phyloP scores from a whole-genome alignment of 106 monocot genomes.

The Iris macrosiphon region DNA sequence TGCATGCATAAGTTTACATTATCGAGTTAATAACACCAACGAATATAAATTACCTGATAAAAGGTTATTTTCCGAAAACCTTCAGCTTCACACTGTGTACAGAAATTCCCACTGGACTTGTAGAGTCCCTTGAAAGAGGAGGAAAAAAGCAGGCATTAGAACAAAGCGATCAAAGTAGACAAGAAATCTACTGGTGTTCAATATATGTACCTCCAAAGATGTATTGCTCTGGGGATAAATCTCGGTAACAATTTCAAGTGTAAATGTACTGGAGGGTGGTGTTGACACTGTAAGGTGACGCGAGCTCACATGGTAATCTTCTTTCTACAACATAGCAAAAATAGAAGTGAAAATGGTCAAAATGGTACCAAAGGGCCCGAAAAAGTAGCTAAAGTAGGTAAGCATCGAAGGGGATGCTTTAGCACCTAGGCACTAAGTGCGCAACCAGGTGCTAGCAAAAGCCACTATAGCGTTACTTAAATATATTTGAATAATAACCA shows the following conservation, averaged over 20 bases:
- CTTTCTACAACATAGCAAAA: constrained; percentile 33
- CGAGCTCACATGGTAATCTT: constrained; percentile 42
- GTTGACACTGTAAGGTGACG: constrained; percentile 59
- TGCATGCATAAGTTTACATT: not conserved
- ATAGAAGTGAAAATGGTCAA: no score
- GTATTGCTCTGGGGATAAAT: constrained; percentile 91
- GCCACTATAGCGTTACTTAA: no score
- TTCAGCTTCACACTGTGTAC: constrained; percentile 99
- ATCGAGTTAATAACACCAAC: not conserved
- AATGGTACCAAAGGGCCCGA: no score
- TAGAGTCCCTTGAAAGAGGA: constrained; percentile 76
- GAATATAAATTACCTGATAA: constrained; percentile 61
- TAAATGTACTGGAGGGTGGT: constrained; percentile 59
- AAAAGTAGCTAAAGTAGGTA: no score
- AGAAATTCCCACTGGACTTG: constrained; percentile 81
- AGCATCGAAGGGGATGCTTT: no score
- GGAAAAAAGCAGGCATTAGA: constrained; percentile 9
- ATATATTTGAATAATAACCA: no score
- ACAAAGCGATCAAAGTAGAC: not conserved
- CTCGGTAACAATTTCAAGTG: constrained; percentile 84
- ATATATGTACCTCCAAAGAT: constrained; percentile 77
- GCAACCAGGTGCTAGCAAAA: no score
- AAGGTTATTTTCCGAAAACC: constrained; percentile 95
- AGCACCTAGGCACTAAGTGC: no score
- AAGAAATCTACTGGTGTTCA: not conserved